A percentile compares a stretch with the other conserved stretches of the same genome.
Conservation (phyloP, 2,329 filamentous ascomycete species). For the Hypomyces rosellus region DNA sequence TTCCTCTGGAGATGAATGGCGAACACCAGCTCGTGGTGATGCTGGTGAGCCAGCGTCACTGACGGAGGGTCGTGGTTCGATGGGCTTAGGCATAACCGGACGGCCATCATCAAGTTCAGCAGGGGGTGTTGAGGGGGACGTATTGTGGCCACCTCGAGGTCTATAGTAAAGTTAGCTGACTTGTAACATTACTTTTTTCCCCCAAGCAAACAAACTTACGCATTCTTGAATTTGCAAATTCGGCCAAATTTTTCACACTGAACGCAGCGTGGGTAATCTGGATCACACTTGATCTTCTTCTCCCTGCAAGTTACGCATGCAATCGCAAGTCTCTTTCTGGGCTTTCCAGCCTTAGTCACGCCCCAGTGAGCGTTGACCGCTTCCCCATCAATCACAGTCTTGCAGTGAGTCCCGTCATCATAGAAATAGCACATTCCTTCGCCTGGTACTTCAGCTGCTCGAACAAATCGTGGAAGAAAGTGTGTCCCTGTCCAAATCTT, state of each 20-base stretch:
- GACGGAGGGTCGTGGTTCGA: constrained; percentile 33
- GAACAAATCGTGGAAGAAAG: constrained; percentile 60
- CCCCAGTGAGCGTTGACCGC: constrained; percentile 88
- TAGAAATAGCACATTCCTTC: constrained; percentile 82
- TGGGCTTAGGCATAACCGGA: constrained; percentile 27
- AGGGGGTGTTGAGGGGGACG: constrained; percentile 47
- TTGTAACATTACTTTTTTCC: not conserved
- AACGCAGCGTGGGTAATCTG: constrained; percentile 77
- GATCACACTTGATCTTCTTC: constrained; percentile 97
- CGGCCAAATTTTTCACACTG: constrained; percentile 90
- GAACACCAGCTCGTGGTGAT: constrained; percentile 38
- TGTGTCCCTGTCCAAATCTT: constrained; percentile 66
- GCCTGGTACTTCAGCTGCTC: constrained; percentile 61
- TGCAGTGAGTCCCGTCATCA: constrained; percentile 77
- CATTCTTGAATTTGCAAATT: constrained; percentile 77
- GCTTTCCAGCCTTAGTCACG: constrained; percentile 89
- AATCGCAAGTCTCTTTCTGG: constrained; percentile 82
- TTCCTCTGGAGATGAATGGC: constrained; percentile 26
- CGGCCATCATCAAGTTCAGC: constrained; percentile 43
- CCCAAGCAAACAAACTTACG: constrained; percentile 56
- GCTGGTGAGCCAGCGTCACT: constrained; percentile 42
- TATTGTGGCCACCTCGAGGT: constrained; percentile 52
- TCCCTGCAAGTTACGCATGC: constrained; percentile 90
- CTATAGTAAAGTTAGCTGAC: constrained; percentile 26
- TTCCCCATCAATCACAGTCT: constrained; percentile 78